Evolutionary conservation across 2,329 filamentous ascomycete species (phyloP), one percentile per base, ranked within the genome.

Genomic region (Exophiala viscosa): DNA sequence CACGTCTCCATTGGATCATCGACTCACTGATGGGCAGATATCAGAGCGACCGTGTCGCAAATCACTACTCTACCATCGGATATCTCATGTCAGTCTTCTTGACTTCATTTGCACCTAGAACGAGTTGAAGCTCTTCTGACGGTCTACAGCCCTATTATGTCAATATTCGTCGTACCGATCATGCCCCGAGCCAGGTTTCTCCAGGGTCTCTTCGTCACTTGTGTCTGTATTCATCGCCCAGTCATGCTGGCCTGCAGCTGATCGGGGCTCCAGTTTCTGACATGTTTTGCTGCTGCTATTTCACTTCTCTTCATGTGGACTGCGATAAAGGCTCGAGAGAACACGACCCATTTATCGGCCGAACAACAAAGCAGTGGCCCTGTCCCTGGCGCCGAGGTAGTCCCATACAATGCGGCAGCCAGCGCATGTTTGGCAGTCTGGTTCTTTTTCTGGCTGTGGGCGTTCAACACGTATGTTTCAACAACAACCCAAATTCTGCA

Each of bases 121-220:
- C n/a, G n/a, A n/a, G n/a, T 7, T 28, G 23, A 4, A 4, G 5
- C 3, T 28, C 2, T 28, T 4, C 23, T 28, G 23, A 28, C 23
- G 23, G 8, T 28, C 1, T 28, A 28, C 23, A 28, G 23, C 3
- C 79, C 82, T 40, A 82, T 90, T 57, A 76, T 87, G 56, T 79
- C 79, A 2, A 79, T 90, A 31, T 67, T 90, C 3, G 78, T 80
- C 0, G 74, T 88, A 49, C 73, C 80, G n/a, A 80, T 88, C 51
- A 76, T 88, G 70, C 86, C 87, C 0, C 75, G 87, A 38, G 84
- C 85, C 11, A 90, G 88, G 62, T 88, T 85, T 62, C 67, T 89
- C 2, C 86, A 90, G 67, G 87, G 80, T 28, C 74, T 88, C 69
- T 63, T 84, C 1, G 72, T 88, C 54, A 86, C 87, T 58, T 45